Conservation (phyloP, 2,329 filamentous ascomycete genomes). For the Fusarium sp. region DNA sequence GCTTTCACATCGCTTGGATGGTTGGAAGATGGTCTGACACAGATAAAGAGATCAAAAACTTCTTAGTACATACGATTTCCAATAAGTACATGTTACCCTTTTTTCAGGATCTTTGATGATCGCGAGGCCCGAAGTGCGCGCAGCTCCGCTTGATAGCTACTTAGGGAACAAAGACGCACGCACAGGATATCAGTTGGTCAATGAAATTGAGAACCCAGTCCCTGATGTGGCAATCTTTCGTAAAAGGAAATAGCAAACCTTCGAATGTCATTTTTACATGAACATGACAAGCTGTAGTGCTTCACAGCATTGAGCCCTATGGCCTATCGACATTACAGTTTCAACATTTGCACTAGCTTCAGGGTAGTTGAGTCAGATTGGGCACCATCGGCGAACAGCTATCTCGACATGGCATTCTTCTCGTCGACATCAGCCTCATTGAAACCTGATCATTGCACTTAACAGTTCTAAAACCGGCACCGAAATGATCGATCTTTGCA, state of each 20-base stretch:
- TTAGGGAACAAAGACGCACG: too few relatives aligned
- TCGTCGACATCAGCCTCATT: background rate
- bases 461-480: background rate
- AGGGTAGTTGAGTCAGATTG: background rate
- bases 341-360: background rate
- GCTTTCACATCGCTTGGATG: background rate
- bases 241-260: background rate
- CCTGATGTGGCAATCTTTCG: background rate
- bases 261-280: too few relatives aligned
- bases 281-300: too few relatives aligned
- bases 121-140: too few relatives aligned
- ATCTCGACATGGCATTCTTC: background rate
- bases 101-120: fast-evolving
- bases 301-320: background rate
- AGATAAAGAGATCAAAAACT: fast-evolving
- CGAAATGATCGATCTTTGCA: background rate
- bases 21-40: too few relatives aligned
- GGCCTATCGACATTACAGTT: background rate
- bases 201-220: background rate
- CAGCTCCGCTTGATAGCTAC: too few relatives aligned
- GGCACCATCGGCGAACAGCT: background rate
- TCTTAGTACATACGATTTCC: background rate
- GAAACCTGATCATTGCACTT: background rate
- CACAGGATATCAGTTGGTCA: too few relatives aligned
- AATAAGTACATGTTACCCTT: background rate